phyloP scores from a whole-genome alignment of 148 eudicot genomes.

The Cornus kousa region DNA sequence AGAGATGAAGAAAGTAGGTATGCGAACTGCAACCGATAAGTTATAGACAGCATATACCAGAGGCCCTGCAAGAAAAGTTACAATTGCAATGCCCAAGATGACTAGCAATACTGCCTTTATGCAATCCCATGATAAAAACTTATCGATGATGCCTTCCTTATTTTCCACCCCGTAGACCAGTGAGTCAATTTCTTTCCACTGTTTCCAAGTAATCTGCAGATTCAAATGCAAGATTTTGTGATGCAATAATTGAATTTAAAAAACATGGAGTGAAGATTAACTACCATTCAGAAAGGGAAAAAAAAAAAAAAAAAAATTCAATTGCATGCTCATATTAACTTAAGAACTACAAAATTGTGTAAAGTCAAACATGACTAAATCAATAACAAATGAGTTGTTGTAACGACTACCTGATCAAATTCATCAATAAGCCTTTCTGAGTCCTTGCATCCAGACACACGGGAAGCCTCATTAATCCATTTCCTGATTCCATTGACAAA shows the following conservation, averaged over 20 bases:
- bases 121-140: conserved; percentile 17
- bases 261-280: too few species aligned
- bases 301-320: too few species aligned
- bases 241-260: too few species aligned
- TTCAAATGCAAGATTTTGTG: background rate
- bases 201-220: conserved; percentile 17
- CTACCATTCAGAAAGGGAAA: too few species aligned
- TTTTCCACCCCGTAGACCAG: conserved; percentile 9
- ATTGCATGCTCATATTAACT: background rate
- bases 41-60: conserved; percentile 17
- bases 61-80: conserved; percentile 31
- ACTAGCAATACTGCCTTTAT: conserved; percentile 20
- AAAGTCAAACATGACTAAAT: too few species aligned
- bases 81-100: conserved; percentile 22
- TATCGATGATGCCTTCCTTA: background rate
- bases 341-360: background rate
- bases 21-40: conserved; percentile 21
- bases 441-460: conserved; percentile 11
- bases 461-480: conserved; percentile 21
- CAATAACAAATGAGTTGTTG: background rate
- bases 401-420: conserved; percentile 25
- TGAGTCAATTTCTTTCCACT: conserved; percentile 26
- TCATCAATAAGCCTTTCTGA: conserved; percentile 17
- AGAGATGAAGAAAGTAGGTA: conserved; percentile 32
- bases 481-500: conserved; percentile 21